Percentiles rank a stretch among this genome's conserved stretches.
These are phyloP conservation scores for Parachaetomium inaequale DNA, from an alignment of 495 filamentous ascomycete genomes.

Conservation along the genomic window DNA sequence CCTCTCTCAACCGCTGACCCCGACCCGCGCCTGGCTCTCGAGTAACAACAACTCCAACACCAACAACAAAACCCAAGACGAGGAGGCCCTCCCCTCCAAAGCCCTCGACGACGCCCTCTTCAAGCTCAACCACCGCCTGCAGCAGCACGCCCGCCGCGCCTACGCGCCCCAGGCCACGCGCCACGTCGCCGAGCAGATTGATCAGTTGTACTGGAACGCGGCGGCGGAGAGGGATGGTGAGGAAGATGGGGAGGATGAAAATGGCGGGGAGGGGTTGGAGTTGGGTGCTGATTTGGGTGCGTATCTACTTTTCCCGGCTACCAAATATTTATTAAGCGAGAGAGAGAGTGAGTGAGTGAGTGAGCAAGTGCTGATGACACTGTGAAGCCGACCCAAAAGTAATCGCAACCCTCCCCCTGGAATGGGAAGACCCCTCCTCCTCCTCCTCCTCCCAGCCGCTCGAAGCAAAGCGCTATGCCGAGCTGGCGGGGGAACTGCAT, in stretches of 20 bases:
- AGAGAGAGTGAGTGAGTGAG: too few relatives aligned
- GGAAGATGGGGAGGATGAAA: conserved; percentile 34
- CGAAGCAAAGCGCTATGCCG: conserved; percentile 49
- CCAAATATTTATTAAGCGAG: too few relatives aligned
- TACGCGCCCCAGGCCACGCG: conserved; percentile 73
- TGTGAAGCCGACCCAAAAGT: conserved; percentile 41
- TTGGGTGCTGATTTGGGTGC: conserved; percentile 41
- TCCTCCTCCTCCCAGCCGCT: conserved; percentile 24
- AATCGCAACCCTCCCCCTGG: conserved; percentile 43
- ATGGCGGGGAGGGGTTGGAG: conserved; percentile 15
- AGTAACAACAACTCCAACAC: conserved; percentile 28
- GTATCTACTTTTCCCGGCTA: conserved; percentile 1
- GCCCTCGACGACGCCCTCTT: conserved; percentile 43
- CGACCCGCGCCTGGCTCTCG: conserved; percentile 54
- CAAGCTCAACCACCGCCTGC: conserved; percentile 62
- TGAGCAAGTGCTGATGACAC: too few relatives aligned
- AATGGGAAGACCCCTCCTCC: conserved; percentile 31
- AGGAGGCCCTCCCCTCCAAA: conserved; percentile 50
- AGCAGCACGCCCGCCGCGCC: conserved; percentile 65
- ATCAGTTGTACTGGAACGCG: conserved; percentile 62
- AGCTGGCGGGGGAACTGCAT: conserved; percentile 50
- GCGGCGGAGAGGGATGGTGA: conserved; percentile 45
- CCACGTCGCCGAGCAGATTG: conserved; percentile 79
- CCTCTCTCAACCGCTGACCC: conserved; percentile 53
- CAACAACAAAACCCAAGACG: conserved; percentile 21